Percentiles rank a stretch among this genome's conserved stretches.
Conservation (phyloP, 2,329 filamentous ascomycete genomes). For the Ceratocystis lukuohia region DNA sequence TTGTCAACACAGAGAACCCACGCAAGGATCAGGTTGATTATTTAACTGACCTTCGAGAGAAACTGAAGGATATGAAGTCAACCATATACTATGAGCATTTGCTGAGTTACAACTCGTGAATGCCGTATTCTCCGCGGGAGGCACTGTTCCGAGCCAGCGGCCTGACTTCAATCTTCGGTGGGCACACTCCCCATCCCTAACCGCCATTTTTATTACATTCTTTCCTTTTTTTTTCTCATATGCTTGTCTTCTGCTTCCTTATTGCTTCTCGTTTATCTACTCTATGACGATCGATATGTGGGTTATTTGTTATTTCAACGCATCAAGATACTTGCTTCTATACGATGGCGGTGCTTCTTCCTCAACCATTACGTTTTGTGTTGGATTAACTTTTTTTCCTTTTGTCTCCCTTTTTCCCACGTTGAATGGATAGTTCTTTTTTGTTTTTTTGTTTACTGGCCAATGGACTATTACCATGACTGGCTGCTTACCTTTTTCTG, state of each 20-base stretch:
- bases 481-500: not conserved
- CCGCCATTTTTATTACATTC: not conserved
- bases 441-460: not conserved
- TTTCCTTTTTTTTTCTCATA: not conserved
- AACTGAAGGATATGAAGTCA: constrained; percentile 43
- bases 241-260: not conserved
- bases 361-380: not conserved
- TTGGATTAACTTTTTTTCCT: not conserved
- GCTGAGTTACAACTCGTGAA: constrained; percentile 21
- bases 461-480: not conserved
- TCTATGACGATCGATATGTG: constrained; percentile 13
- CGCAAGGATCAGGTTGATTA: constrained; percentile 37
- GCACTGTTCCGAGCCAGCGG: no score
- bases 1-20: constrained; percentile 38
- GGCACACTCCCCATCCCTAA: not conserved
- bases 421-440: not conserved
- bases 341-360: not conserved
- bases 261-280: constrained; percentile 14
- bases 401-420: not conserved
- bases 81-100: constrained; percentile 41
- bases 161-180: not conserved
- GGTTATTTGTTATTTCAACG: constrained; percentile 11
- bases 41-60: constrained; percentile 41
- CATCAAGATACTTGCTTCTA: not conserved
- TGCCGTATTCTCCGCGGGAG: not conserved